Evolutionary conservation across 2,329 filamentous ascomycete genomes (phyloP).

Genomic region (Hyphodiscus sp.): DNA sequence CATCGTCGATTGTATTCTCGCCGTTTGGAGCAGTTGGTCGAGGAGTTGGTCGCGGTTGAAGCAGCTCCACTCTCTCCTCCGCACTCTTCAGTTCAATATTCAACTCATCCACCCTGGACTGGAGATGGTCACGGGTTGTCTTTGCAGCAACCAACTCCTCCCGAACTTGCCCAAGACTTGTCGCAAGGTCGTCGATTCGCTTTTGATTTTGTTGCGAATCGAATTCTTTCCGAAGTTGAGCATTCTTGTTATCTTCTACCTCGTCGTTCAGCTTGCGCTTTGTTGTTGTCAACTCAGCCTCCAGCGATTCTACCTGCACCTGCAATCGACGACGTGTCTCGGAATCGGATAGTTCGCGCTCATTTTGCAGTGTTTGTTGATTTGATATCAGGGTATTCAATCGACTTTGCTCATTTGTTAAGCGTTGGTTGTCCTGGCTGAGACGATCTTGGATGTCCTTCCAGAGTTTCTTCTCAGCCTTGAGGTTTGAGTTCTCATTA

Average conservation of each 20-base stretch:
- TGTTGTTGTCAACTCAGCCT: conserved; percentile 68
- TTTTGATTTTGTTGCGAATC: conserved; percentile 84
- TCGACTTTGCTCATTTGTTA: conserved; percentile 77
- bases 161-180: conserved; percentile 70
- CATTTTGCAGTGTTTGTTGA: conserved; percentile 84
- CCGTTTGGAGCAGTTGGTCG: conserved; percentile 40
- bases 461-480: conserved; percentile 91
- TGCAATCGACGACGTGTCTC: conserved; percentile 79
- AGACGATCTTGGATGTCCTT: conserved; percentile 88
- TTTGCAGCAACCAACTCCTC: conserved; percentile 83
- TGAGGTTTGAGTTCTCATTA: conserved; percentile 85
- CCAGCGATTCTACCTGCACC: conserved; percentile 67
- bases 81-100: conserved; percentile 82
- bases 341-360: conserved; percentile 77
- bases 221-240: conserved; percentile 78
- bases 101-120: conserved; percentile 81
- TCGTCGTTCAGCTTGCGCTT: conserved; percentile 83
- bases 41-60: conserved; percentile 73
- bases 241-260: conserved; percentile 76
- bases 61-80: conserved; percentile 75
- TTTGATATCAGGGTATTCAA: conserved; percentile 78
- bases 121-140: conserved; percentile 82
- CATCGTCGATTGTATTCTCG: conserved; percentile 41
- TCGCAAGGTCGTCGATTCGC: conserved; percentile 84
- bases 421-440: conserved; percentile 76